These are phyloP conservation scores for Russula vinacea DNA, from an alignment of 768 basidiomycete species.

Conservation along the genomic window DNA sequence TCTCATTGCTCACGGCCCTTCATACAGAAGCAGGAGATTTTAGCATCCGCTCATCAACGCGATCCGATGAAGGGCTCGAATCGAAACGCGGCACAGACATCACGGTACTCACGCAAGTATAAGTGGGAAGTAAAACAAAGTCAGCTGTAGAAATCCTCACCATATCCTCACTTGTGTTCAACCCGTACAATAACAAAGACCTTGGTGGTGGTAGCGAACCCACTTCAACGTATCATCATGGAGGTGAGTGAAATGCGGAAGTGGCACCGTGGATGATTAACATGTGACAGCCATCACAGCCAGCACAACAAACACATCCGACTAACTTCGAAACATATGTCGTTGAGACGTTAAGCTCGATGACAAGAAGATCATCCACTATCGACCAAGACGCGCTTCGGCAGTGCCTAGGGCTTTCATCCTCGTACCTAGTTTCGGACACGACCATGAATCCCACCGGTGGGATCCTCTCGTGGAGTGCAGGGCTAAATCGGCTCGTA, in stretches of 20 bases:
- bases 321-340: conserved; percentile 66
- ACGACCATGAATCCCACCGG: conserved; percentile 55
- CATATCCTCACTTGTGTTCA: conserved; percentile 16
- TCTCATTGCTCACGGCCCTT: conserved; percentile 3
- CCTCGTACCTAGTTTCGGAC: conserved; percentile 78
- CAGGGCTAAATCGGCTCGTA: conserved; percentile 64
- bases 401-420: conserved; percentile 63
- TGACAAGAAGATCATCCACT: conserved; percentile 44
- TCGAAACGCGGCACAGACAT: conserved; percentile 27
- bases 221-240: conserved; percentile 12
- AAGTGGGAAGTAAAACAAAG: conserved; percentile 15
- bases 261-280: not conserved
- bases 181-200: conserved; percentile 14
- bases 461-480: conserved; percentile 61
- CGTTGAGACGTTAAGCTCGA: conserved; percentile 50
- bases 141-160: conserved; percentile 31
- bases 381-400: conserved; percentile 64
- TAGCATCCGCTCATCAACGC: conserved; percentile 16
- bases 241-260: conserved; percentile 16
- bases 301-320: conserved; percentile 33
- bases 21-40: conserved; percentile 14
- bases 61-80: conserved; percentile 28
- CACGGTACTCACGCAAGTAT: conserved; percentile 22
- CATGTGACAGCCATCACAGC: conserved; percentile 7
- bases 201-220: not conserved